Evolutionary conservation across 805 yeast genomes (phyloP).

Genomic region (Pichia thaimueangensis): DNA sequence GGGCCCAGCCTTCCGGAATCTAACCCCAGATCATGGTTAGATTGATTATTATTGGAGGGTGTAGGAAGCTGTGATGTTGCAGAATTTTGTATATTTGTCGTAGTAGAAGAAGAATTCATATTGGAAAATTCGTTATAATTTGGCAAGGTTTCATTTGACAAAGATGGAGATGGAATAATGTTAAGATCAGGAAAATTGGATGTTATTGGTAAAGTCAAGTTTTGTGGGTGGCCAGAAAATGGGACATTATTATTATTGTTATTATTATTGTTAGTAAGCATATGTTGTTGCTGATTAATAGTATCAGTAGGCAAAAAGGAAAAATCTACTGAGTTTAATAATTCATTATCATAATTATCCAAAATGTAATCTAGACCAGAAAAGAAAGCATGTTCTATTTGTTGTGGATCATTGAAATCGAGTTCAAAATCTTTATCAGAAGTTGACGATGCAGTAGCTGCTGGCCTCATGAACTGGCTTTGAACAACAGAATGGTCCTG

Average conservation of each 20-base stretch:
- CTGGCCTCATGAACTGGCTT: no score
- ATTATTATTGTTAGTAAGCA: not conserved
- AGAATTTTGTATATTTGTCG: not conserved
- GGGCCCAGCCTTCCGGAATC: constrained; percentile 25
- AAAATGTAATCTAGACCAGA: constrained; percentile 29
- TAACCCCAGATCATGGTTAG: constrained; percentile 2
- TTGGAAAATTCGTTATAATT: no score
- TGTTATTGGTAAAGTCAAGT: not conserved
- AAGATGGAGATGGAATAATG: not conserved
- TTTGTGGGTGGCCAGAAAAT: no score
- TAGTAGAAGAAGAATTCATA: not conserved
- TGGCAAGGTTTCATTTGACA: no score
- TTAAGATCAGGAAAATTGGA: not conserved
- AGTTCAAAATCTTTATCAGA: constrained; percentile 8
- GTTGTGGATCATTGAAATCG: constrained; percentile 21
- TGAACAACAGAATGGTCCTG: no score
- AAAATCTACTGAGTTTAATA: constrained; percentile 4
- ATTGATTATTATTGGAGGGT: not conserved
- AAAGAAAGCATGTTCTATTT: constrained; percentile 27
- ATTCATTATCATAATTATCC: constrained; percentile 13
- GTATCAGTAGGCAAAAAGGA: constrained; percentile 1
- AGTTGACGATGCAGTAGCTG: not conserved
- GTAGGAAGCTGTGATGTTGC: not conserved
- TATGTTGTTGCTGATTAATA: not conserved
- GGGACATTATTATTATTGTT: not conserved